Evolutionary conservation across 805 yeast genomes (phyloP).

Genomic region (Nakazawaea wickerhamii): DNA sequence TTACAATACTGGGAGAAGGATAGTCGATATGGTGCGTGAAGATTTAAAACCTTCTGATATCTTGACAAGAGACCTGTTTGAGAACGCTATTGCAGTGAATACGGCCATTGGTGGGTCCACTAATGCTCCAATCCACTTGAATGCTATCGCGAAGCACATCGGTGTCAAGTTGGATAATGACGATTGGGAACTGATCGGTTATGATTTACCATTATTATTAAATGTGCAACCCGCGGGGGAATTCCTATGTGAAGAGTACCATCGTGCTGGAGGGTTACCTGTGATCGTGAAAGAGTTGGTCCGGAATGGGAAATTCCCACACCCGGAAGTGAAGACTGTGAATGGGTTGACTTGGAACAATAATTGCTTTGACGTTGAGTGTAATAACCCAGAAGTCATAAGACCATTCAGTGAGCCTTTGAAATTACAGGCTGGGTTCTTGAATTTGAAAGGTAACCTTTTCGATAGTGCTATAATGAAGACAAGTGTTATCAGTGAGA

Average conservation of each 20-base stretch:
- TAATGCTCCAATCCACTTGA: slow-evolving; percentile 17
- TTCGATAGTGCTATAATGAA: slow-evolving; percentile 25
- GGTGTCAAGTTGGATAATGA: slow-evolving; percentile 14
- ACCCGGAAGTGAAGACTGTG: slow-evolving; percentile 17
- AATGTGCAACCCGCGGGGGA: slow-evolving; percentile 17
- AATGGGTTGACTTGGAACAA: slow-evolving; percentile 18
- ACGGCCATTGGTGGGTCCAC: slow-evolving; percentile 16
- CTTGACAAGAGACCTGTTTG: slow-evolving; percentile 16
- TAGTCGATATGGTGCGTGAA: slow-evolving; percentile 14
- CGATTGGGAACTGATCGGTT: slow-evolving; percentile 17
- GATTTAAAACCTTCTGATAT: slow-evolving; percentile 16
- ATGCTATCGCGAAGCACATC: slow-evolving; percentile 17
- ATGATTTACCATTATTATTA: slow-evolving; percentile 14
- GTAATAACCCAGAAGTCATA: slow-evolving; percentile 17
- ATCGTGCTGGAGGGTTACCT: slow-evolving; percentile 21
- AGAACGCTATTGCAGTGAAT: slow-evolving; percentile 17
- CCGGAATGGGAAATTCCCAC: slow-evolving; percentile 16
- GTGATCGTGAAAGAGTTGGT: slow-evolving; percentile 17
- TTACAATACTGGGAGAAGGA: slow-evolving; percentile 14
- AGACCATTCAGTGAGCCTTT: slow-evolving; percentile 17
- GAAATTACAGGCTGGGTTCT: slow-evolving; percentile 19
- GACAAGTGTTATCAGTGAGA: slow-evolving; percentile 21
- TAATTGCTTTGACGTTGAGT: slow-evolving; percentile 14
- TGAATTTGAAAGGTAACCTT: slow-evolving; percentile 21
- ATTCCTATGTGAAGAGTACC: slow-evolving; percentile 19